Conservation (phyloP, 1,139 yeast genomes). For the Suhomyces atakaporum region DNA sequence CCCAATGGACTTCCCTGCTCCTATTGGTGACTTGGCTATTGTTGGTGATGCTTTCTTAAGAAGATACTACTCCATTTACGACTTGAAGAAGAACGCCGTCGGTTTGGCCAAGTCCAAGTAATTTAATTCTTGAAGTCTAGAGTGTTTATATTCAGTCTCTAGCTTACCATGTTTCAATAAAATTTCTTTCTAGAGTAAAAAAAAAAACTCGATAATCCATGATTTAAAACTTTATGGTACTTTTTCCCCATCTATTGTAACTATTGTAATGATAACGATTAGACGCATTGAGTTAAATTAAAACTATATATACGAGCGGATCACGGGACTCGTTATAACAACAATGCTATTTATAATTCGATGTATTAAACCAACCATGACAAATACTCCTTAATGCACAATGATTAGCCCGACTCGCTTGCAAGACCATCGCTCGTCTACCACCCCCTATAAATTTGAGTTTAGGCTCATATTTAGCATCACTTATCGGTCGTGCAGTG, state of each 20-base stretch:
- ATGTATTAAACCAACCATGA: no score
- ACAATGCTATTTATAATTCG: no score
- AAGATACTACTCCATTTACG: conserved; percentile 90
- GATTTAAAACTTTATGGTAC: no score
- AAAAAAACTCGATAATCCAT: no score
- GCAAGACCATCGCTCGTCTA: no score
- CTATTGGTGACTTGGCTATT: conserved; percentile 94
- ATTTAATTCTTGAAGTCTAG: conserved; percentile 1
- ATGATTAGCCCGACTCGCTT: no score
- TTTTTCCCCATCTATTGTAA: no score
- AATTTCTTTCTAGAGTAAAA: background rate
- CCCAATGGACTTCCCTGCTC: conserved; percentile 96
- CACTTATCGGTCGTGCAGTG: conserved; percentile 5
- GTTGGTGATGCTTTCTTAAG: conserved; percentile 97
- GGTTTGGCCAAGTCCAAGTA: conserved; percentile 67
- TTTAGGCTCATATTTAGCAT: background rate
- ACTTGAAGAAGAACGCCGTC: conserved; percentile 84
- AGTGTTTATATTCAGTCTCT: background rate
- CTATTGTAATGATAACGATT: no score
- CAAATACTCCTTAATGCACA: no score
- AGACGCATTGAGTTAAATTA: no score
- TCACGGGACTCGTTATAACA: no score
- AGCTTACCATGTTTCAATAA: background rate
- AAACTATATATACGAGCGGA: no score
- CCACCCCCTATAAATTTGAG: background rate